Percentiles rank a stretch among this genome's conserved stretches.
These are phyloP conservation scores for Mortierella polycephala DNA, from an alignment of 371 early-diverging fungal genomes.

Conservation along the genomic window DNA sequence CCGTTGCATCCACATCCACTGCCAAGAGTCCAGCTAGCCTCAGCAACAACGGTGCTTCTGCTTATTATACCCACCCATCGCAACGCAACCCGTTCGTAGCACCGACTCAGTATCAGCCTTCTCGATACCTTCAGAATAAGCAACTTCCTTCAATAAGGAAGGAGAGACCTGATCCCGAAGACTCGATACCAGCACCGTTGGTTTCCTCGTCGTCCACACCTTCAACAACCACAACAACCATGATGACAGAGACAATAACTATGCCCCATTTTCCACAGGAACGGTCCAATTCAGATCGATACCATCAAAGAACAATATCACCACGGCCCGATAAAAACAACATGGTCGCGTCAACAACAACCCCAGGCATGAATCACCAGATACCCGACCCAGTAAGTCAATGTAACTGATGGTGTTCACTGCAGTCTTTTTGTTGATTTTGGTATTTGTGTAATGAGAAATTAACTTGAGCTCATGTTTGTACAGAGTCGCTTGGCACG, in stretches of 20 bases:
- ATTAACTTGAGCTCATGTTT: neutral
- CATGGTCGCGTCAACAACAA: neutral
- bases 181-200: conserved; percentile 6
- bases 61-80: conserved; percentile 29
- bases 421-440: neutral
- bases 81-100: conserved; percentile 36
- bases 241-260: neutral
- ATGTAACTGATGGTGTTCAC: neutral
- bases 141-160: conserved; percentile 7
- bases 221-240: neutral
- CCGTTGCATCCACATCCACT: neutral
- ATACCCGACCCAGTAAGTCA: conserved; percentile 8
- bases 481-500: conserved; percentile 10
- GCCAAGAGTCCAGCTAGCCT: neutral
- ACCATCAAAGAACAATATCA: conserved; percentile 6
- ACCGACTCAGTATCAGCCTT: conserved; percentile 23
- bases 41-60: neutral
- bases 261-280: conserved; percentile 2
- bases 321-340: conserved; percentile 1
- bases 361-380: neutral
- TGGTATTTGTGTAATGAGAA: neutral
- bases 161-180: conserved; percentile 25
- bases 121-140: conserved; percentile 1
- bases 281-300: conserved; percentile 21
- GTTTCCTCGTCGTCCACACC: neutral